A percentile compares a stretch with the other conserved stretches of the same genome.
Evolutionary conservation across 176 grass and related monocot species (phyloP).

Genomic region (Musa troglodytarum): DNA sequence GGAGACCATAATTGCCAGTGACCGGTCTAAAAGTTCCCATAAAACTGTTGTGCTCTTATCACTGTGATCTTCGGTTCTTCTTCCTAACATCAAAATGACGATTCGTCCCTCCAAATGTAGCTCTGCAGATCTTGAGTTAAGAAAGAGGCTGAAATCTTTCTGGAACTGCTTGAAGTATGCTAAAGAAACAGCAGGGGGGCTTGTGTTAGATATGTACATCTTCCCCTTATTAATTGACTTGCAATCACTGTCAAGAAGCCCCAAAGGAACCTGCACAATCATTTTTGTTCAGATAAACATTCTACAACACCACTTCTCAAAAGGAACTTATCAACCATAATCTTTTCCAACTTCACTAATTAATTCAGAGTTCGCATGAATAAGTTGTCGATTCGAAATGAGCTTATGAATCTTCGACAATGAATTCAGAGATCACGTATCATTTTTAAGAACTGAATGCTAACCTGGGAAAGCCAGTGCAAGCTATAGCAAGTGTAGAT

Average conservation of each 20-base stretch:
- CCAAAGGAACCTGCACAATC: conserved; percentile 44
- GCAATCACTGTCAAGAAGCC: conserved; percentile 33
- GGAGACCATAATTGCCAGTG: conserved; percentile 51
- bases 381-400: no score
- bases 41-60: conserved; percentile 51
- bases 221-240: conserved; percentile 64
- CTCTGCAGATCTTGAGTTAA: conserved; percentile 64
- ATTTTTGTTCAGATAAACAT: neutral
- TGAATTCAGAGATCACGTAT: no score
- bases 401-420: no score
- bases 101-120: conserved; percentile 55
- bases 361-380: no score
- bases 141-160: conserved; percentile 75
- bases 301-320: no score
- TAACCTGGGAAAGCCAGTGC: conserved; percentile 94
- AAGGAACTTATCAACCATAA: no score
- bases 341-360: no score
- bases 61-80: conserved; percentile 32
- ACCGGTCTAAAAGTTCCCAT: conserved; percentile 80
- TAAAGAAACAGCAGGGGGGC: conserved; percentile 35
- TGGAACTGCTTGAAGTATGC: conserved; percentile 78
- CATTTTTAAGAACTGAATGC: conserved; percentile 5
- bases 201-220: conserved; percentile 75
- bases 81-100: conserved; percentile 74
- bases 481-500: conserved; percentile 80